Evolutionary conservation across 345 rosid species (phyloP).

Genomic region (Schrenkiella parvula): DNA sequence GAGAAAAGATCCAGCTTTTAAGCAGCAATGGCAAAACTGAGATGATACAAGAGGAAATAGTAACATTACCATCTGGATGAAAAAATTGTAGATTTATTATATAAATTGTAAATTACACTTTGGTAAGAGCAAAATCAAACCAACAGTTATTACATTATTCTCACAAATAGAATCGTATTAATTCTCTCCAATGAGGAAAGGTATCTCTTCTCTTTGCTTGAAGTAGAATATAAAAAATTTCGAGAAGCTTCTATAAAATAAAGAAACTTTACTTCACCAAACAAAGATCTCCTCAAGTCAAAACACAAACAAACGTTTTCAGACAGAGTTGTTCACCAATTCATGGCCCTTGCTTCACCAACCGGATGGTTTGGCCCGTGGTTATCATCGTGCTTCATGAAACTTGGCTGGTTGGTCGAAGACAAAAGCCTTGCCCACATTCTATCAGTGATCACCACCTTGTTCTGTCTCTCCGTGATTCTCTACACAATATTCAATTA

Average conservation of each 20-base stretch:
- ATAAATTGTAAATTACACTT: constrained; percentile 1
- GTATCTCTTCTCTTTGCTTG: constrained; percentile 15
- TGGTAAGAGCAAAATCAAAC: not conserved
- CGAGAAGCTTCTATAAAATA: constrained; percentile 15
- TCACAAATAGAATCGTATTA: not conserved
- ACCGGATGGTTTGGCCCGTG: constrained; percentile 33
- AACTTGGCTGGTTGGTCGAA: constrained; percentile 87
- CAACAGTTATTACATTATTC: constrained; percentile 22
- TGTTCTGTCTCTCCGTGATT: constrained; percentile 71
- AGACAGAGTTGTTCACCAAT: constrained; percentile 21
- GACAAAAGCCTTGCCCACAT: constrained; percentile 96
- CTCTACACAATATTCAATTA: constrained; percentile 44
- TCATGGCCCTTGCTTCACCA: constrained; percentile 31
- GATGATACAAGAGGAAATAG: not conserved
- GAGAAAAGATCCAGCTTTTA: not conserved
- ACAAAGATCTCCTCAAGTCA: constrained; percentile 14
- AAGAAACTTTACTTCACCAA: constrained; percentile 20
- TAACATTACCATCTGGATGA: not conserved
- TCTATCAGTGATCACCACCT: constrained; percentile 77
- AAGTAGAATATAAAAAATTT: constrained; percentile 11
- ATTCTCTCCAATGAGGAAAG: constrained; percentile 3
- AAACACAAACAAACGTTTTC: not conserved
- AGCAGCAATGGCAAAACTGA: not conserved
- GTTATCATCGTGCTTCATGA: constrained; percentile 40
- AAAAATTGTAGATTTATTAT: not conserved